phyloP scores from a whole-genome alignment of 2,329 filamentous ascomycete genomes.

The Cercospora zeae-maydis region DNA sequence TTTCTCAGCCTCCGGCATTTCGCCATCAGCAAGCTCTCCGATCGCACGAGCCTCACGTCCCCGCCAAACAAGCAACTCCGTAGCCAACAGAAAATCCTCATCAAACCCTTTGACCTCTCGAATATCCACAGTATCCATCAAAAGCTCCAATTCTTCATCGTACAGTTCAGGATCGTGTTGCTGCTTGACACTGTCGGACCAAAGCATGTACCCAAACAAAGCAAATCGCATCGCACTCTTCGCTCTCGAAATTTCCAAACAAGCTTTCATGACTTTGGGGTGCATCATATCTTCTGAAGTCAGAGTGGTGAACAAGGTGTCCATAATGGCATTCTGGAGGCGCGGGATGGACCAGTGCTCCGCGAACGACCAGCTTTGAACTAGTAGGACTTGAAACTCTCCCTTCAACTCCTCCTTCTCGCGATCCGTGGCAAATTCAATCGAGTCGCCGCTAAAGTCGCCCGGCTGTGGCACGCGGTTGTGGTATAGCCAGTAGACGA shows the following conservation, averaged over 20 bases:
- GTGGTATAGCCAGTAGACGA: slow-evolving; percentile 7
- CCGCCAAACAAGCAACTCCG: neutral
- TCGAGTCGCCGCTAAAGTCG: neutral
- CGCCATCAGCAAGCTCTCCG: neutral
- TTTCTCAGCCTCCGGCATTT: slow-evolving; percentile 1
- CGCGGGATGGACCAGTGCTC: neutral
- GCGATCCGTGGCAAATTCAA: neutral
- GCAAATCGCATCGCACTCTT: slow-evolving; percentile 3
- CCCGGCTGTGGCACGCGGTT: neutral
- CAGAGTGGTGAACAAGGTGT: neutral
- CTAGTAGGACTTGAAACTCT: neutral
- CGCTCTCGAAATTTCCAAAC: neutral
- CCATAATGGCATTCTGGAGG: slow-evolving; percentile 3
- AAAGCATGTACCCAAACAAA: slow-evolving; percentile 10
- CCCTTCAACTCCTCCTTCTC: neutral
- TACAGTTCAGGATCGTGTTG: neutral
- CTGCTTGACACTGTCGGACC: slow-evolving; percentile 3
- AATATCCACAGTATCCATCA: neutral
- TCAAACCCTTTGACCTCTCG: slow-evolving; percentile 1
- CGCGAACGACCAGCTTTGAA: neutral
- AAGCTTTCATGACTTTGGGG: neutral
- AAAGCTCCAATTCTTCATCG: neutral
- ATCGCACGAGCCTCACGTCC: neutral
- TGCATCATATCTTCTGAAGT: neutral
- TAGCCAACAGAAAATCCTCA: neutral